These are phyloP conservation scores for Lanmaoa rubissima DNA, from an alignment of 768 basidiomycete species.

Conservation along the genomic window DNA sequence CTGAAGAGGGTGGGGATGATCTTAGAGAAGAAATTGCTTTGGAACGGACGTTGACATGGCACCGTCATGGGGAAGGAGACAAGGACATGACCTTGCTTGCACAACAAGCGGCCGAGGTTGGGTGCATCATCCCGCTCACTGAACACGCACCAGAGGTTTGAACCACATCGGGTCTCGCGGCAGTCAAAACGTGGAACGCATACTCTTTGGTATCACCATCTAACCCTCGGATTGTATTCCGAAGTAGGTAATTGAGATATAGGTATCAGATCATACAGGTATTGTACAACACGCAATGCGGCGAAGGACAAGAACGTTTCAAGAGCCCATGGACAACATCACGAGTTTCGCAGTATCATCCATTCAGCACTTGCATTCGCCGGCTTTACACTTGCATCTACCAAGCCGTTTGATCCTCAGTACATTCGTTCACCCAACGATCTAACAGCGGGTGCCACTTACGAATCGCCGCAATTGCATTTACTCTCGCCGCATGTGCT, in stretches of 20 bases:
- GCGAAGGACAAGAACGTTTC: background rate
- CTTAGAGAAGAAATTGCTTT: too few relatives aligned
- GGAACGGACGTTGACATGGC: too few relatives aligned
- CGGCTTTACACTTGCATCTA: conserved; percentile 19
- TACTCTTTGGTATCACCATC: background rate
- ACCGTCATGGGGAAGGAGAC: background rate
- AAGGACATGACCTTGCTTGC: background rate
- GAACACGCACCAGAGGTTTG: background rate
- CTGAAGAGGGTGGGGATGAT: background rate
- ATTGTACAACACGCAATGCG: background rate
- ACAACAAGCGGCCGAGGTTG: background rate
- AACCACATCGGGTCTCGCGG: background rate
- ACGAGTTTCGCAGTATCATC: too few relatives aligned
- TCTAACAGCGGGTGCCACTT: background rate
- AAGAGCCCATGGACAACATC: background rate
- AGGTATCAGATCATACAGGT: background rate
- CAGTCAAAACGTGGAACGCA: background rate
- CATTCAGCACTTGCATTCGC: conserved; percentile 14
- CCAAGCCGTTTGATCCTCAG: background rate
- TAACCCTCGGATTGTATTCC: background rate
- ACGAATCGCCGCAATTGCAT: conserved; percentile 14
- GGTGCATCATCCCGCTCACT: background rate
- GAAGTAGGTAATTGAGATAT: background rate
- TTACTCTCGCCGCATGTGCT: background rate
- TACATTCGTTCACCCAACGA: background rate